A percentile compares a stretch with the other conserved stretches of the same genome.
These are phyloP conservation scores for Eucalyptus guilfoylei DNA, from an alignment of 345 rosid genomes.

Conservation along the genomic window DNA sequence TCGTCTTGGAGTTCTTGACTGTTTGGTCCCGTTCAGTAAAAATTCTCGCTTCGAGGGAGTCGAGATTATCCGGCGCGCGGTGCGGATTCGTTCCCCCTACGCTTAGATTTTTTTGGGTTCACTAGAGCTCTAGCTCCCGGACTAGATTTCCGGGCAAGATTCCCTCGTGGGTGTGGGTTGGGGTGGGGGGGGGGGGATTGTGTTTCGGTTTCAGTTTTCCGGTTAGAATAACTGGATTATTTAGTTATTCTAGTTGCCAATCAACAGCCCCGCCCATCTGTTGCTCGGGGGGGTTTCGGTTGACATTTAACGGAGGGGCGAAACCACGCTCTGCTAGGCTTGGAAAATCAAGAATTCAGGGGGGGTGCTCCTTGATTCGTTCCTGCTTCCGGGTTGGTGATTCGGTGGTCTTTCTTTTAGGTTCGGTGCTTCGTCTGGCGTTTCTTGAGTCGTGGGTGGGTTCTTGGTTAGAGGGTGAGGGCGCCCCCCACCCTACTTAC, in stretches of 20 bases:
- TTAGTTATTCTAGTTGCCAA: constrained; percentile 3
- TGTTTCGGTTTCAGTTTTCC: not conserved
- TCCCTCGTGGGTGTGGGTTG: not conserved
- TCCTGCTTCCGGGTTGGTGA: constrained; percentile 1
- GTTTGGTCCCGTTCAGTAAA: not conserved
- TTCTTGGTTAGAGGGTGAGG: not conserved
- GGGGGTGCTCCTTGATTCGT: constrained; percentile 13
- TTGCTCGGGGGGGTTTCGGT: constrained; percentile 15
- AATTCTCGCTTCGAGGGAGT: not conserved
- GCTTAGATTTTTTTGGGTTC: not conserved
- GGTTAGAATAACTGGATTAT: not conserved
- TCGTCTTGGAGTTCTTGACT: not conserved
- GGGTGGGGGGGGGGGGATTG: not conserved
- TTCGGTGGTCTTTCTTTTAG: not conserved
- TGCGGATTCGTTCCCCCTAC: not conserved
- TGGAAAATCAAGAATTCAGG: constrained; percentile 20
- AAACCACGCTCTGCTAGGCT: constrained; percentile 18
- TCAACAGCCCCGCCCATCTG: not conserved
- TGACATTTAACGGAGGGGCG: constrained; percentile 13
- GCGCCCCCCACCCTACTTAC: not conserved
- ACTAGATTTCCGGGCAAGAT: not conserved
- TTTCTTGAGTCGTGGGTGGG: constrained; percentile 6
- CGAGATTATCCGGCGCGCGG: not conserved
- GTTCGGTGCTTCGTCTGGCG: not conserved
- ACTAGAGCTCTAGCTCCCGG: not conserved